Conservation (phyloP, 2,329 filamentous ascomycete species). For the Sarocladiaceae sp. region DNA sequence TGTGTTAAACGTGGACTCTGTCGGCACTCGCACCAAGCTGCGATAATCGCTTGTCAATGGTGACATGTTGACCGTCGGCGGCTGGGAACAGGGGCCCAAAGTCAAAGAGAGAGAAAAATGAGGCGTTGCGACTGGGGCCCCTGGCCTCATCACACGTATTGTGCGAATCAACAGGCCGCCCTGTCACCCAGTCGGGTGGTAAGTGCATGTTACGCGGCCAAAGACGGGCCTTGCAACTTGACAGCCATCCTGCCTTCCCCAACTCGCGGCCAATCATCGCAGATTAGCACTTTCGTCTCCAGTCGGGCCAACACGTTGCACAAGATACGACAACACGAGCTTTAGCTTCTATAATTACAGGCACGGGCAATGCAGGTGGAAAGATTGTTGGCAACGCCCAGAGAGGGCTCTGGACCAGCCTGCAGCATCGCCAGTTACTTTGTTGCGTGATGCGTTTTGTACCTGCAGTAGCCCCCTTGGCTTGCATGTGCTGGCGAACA, state of each 20-base stretch:
- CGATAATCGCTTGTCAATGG: too few relatives aligned
- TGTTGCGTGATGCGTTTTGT: neutral
- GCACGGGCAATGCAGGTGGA: too few relatives aligned
- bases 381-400: neutral
- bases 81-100: neutral
- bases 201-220: slow-evolving; percentile 4
- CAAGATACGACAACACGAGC: too few relatives aligned
- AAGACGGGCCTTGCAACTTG: too few relatives aligned
- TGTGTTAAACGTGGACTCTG: neutral
- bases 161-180: neutral
- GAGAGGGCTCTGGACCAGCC: neutral
- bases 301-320: too few relatives aligned
- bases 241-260: too few relatives aligned
- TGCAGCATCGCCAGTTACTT: neutral
- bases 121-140: neutral
- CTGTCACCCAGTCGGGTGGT: slow-evolving; percentile 6
- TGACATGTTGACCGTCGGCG: neutral
- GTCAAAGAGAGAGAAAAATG: too few relatives aligned
- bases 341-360: too few relatives aligned
- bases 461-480: slow-evolving; percentile 7
- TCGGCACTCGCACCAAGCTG: neutral
- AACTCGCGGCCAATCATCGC: too few relatives aligned
- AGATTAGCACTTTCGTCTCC: too few relatives aligned
- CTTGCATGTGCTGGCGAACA: slow-evolving; percentile 3
- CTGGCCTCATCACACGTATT: neutral